Evolutionary conservation across 495 filamentous ascomycete species (phyloP), one percentile per base, ranked within the genome.

Genomic region (Penicillium soppii): DNA sequence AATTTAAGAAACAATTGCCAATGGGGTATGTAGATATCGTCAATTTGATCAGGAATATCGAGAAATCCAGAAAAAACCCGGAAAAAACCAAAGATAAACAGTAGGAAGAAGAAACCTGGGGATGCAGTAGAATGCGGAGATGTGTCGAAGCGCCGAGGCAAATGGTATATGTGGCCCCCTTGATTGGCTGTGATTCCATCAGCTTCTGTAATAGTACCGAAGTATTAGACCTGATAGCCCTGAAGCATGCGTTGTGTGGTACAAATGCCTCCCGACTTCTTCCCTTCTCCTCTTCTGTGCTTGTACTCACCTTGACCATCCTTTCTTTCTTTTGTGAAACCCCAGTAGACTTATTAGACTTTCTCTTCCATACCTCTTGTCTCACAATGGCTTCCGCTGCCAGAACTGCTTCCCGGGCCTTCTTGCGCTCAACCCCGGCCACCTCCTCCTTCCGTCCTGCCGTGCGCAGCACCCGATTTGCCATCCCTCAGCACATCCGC

Each of bases 401-500:
- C 57, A 69, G 76, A 47, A 61, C 73, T 50, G 66, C 78, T 51
- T 74, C 77, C 48, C 79, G 77, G 59, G 67, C 71, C 35, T 68
- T 80, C 50, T 55, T 78, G 45, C 81, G 79, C 57, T 75, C 78
- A 20, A 71, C 71, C 52, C 68, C 76, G 19, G 58, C 68, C 33
- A 62, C 63, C 46, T 68, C 73, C 29, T 67, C 73, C 30, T 56
- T 82, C 63, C 75, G 72, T 57, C 68, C 77, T 35, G 68, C 70
- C 50, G 66, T 72, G 41, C 77, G 76, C 62, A 73, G 80, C 65
- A 69, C 82, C 57, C 84, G 83, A 55, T 79, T 82, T 56, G 72
- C 76, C 38, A 67, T 84, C 58, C 82, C 81, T 62, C 74, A n/a
- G n/a, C n/a, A 79, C 46, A 79, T 87, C 72, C 86, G 83, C 64